Base-by-base conservation (phyloP, 2,329 filamentous ascomycete species). In the Podosphaera aphanis region DNA sequence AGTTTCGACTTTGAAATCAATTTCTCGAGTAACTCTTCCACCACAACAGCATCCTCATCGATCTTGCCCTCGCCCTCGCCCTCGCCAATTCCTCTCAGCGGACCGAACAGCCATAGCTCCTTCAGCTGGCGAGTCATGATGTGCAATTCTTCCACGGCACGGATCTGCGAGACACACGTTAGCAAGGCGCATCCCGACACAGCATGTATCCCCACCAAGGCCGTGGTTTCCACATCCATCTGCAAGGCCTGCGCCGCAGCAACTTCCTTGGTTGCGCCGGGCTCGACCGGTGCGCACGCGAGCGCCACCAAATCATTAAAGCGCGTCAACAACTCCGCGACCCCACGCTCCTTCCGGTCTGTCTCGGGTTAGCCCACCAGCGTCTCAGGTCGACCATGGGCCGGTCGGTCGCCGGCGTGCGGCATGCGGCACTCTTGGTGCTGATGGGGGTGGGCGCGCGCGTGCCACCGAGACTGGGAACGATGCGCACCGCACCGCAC, bases 71-170 rank as follows among this genome's bases (percentile, higher is more conserved):
- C 61, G 38, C 61, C 51, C 44, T 64, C 61, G 33, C 63, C 63
- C 43, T 67, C 63, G 38, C 63, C 64, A 3, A 65, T 61, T 40
- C 58, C 60, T 47, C 62, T 61, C 20, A 70, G 57, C 1, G 67
- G 63, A 1, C 68, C 68, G 46, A 64, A 62, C 10, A 69, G 60
- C 66, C 67, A 70, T 20, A 70, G 59, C 46, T 66, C 63, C 50
- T 69, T 67, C 47, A 71, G 60, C 49, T 66, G 63, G 33, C 67
- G 63, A 16, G 61, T 68, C 11, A 71, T 57, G 23, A 58, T 55
- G 3, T 69, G 60, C 2, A 71, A 59, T 48, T 68, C 63, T 48
- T 70, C 56, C 10, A 54, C 50, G 11, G 53, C 55, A 19, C 53
- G 53, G 27, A 59, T 51, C 58, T 60, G 44, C 39, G 5, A 15